Conservation (phyloP, 345 rosid genomes). For the Eucalyptus regnans region DNA sequence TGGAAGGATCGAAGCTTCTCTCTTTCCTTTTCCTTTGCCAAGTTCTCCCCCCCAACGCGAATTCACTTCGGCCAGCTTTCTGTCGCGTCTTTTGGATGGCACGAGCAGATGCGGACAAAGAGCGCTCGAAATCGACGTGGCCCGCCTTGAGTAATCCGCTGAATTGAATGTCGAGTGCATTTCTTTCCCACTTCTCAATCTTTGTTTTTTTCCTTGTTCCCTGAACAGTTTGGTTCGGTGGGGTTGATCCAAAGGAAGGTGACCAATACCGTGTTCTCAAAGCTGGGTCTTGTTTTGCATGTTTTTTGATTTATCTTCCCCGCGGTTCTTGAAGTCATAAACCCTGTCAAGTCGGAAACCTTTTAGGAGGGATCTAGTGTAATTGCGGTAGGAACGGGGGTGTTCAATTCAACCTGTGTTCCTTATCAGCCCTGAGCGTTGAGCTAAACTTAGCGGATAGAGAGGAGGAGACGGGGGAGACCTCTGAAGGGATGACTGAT, state of each 20-base stretch:
- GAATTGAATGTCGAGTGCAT: not conserved
- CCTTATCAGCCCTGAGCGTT: not conserved
- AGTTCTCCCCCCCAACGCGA: not conserved
- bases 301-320: not conserved
- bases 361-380: not conserved
- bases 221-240: not conserved
- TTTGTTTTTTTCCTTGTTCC: not conserved
- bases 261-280: not conserved
- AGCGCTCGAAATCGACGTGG: not conserved
- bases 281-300: not conserved
- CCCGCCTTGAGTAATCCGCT: not conserved
- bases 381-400: not conserved
- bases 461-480: slow-evolving; percentile 35
- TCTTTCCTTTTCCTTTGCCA: not conserved
- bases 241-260: not conserved
- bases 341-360: not conserved
- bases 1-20: not conserved
- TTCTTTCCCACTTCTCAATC: not conserved
- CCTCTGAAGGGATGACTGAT: slow-evolving; percentile 12
- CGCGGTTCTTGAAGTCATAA: not conserved
- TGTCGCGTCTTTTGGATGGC: not conserved
- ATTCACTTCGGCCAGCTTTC: not conserved
- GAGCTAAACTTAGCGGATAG: not conserved
- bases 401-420: not conserved
- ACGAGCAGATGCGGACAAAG: not conserved